These are phyloP conservation scores for Trichoderma koningiopsis DNA, from an alignment of 2,329 filamentous ascomycete species.

Conservation along the genomic window DNA sequence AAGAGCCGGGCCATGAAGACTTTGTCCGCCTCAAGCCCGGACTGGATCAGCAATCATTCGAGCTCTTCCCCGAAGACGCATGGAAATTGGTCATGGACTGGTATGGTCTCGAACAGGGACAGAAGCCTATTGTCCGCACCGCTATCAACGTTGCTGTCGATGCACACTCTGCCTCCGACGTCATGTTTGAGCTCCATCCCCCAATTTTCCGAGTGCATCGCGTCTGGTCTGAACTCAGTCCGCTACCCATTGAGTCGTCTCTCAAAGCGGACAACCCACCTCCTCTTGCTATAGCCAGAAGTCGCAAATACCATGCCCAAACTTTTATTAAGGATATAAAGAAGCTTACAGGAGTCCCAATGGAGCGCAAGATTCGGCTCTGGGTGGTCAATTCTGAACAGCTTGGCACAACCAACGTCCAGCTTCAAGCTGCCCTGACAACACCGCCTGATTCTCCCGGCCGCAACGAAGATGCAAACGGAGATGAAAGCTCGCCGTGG, in stretches of 20 bases:
- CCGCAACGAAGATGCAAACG: slow-evolving; percentile 31
- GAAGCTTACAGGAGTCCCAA: slow-evolving; percentile 64
- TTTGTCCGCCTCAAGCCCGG: slow-evolving; percentile 77
- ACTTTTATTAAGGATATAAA: slow-evolving; percentile 79
- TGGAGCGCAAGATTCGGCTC: slow-evolving; percentile 73
- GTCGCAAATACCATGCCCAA: slow-evolving; percentile 68
- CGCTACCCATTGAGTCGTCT: slow-evolving; percentile 57
- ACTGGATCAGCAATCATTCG: slow-evolving; percentile 69
- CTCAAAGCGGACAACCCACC: slow-evolving; percentile 62
- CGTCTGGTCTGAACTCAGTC: slow-evolving; percentile 64
- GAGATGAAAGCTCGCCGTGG: slow-evolving; percentile 40
- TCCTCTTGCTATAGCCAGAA: slow-evolving; percentile 69
- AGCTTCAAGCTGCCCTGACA: slow-evolving; percentile 41
- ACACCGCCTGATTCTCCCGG: slow-evolving; percentile 47
- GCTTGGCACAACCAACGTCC: slow-evolving; percentile 39
- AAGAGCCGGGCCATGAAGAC: slow-evolving; percentile 50
- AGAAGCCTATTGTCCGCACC: slow-evolving; percentile 71
- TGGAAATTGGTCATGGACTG: slow-evolving; percentile 81
- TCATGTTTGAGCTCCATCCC: slow-evolving; percentile 82
- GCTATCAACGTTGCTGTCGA: slow-evolving; percentile 75
- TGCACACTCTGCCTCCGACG: slow-evolving; percentile 58
- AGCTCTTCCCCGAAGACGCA: slow-evolving; percentile 74
- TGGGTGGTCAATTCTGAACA: slow-evolving; percentile 63
- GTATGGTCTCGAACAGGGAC: slow-evolving; percentile 75
- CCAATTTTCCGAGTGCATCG: slow-evolving; percentile 85